phyloP scores from a whole-genome alignment of 306 rosid species.

The Castanospermum australe region DNA sequence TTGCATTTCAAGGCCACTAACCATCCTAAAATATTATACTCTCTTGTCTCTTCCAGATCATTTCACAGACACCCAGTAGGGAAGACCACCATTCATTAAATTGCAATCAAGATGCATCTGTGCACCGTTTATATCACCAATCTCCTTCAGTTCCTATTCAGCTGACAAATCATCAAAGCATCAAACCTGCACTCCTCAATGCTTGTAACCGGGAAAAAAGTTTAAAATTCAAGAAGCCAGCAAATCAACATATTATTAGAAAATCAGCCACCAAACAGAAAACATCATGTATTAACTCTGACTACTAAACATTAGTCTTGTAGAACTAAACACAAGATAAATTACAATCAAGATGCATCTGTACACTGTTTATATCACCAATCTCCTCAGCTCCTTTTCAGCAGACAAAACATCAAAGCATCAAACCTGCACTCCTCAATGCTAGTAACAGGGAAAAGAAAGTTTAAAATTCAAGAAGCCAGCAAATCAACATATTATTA shows the following conservation, averaged over 20 bases:
- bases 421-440: constrained; percentile 5
- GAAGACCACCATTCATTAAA: neutral
- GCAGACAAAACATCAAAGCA: constrained; percentile 5
- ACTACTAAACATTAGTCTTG: neutral
- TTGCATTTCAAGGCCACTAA: neutral
- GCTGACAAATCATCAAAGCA: constrained; percentile 5
- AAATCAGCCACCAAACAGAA: neutral
- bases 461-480: neutral
- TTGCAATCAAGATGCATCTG: constrained; percentile 1
- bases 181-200: constrained; percentile 5
- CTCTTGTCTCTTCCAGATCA: neutral
- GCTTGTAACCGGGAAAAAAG: neutral
- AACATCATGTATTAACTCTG: neutral
- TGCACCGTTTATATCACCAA: neutral
- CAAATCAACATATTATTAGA: neutral
- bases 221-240: neutral
- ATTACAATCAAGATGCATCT: constrained; percentile 6
- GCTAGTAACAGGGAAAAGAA: neutral
- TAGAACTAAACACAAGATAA: constrained; percentile 4
- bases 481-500: constrained; percentile 1
- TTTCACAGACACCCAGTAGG: neutral
- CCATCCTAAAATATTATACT: neutral
- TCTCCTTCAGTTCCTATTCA: neutral
- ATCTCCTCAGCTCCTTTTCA: neutral
- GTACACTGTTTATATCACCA: neutral